Conservation (phyloP, 257 asterid species). For the Cynanchum wilfordii region DNA sequence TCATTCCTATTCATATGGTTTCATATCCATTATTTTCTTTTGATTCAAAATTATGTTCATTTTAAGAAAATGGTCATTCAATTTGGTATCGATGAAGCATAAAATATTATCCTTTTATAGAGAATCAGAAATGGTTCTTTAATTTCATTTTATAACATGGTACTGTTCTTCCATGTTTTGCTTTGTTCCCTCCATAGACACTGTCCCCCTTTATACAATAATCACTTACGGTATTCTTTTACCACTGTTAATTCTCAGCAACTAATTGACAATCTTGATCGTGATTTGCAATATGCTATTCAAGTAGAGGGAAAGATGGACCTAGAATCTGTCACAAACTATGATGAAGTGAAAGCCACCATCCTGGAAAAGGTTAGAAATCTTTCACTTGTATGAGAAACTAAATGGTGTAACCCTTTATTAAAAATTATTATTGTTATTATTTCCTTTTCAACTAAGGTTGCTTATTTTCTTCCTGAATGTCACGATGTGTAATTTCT, state of each 20-base stretch:
- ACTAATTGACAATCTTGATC: conserved; percentile 85
- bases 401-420: conserved; percentile 7
- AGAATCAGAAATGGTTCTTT: neutral
- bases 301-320: conserved; percentile 91
- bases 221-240: neutral
- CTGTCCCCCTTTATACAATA: neutral
- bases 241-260: conserved; percentile 39
- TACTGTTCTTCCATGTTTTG: neutral
- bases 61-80: neutral
- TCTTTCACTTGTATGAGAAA: conserved; percentile 11
- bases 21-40: neutral
- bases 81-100: neutral
- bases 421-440: neutral
- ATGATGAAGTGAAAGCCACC: conserved; percentile 79
- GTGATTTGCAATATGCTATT: conserved; percentile 96
- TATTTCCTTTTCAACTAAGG: neutral
- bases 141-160: neutral
- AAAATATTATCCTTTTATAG: neutral
- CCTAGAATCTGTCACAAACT: conserved; percentile 66
- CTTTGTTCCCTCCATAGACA: neutral
- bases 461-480: neutral
- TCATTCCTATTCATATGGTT: neutral
- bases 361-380: conserved; percentile 73
- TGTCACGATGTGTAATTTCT: neutral
- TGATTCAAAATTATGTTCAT: neutral